phyloP scores from a whole-genome alignment of 192 early-diverging fungal species.

The Podila epigama region DNA sequence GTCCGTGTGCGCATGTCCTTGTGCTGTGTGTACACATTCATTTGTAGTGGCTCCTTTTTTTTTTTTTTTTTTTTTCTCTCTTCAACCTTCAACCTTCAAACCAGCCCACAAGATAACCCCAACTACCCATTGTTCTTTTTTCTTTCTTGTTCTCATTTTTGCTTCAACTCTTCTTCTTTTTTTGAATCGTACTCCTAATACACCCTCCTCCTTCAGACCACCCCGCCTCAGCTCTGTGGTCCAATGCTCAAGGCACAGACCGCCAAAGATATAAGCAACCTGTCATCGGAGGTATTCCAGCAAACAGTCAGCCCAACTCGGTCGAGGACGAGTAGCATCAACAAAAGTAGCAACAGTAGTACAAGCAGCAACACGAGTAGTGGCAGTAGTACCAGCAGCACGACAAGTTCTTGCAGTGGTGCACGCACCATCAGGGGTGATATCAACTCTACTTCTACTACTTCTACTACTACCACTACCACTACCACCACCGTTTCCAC shows the following conservation, averaged over 20 bases:
- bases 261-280: constrained; percentile 2
- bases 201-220: background rate
- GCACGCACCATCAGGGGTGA: background rate
- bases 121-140: background rate
- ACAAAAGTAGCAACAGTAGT: background rate
- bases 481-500: too few relatives aligned
- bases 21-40: background rate
- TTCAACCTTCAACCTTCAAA: background rate
- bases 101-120: background rate
- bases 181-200: background rate
- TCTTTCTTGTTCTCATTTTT: background rate
- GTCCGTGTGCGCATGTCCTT: too few relatives aligned
- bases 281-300: background rate
- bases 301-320: background rate
- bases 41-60: background rate
- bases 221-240: background rate
- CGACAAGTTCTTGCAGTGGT: background rate
- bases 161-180: background rate
- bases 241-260: constrained; percentile 12
- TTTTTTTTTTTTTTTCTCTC: background rate
- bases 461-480: too few relatives aligned
- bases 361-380: background rate
- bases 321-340: background rate
- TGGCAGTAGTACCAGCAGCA: background rate
- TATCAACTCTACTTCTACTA: too few relatives aligned